Percentiles rank a stretch among this genome's conserved stretches.
These are phyloP conservation scores for Nicotiana otophora DNA, from an alignment of 257 asterid species.

Conservation along the genomic window DNA sequence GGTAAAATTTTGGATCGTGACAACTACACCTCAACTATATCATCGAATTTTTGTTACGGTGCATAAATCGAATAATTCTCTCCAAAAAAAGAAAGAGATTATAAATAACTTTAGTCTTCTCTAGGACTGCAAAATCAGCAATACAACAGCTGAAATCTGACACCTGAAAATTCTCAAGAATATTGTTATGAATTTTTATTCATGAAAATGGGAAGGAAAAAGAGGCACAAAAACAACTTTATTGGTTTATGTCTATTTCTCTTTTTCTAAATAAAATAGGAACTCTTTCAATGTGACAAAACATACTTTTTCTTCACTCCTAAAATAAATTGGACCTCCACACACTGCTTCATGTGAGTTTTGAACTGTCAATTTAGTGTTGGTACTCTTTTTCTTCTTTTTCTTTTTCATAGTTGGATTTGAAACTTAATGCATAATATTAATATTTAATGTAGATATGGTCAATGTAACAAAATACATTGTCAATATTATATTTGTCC, in stretches of 20 bases:
- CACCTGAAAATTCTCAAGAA: neutral
- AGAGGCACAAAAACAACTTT: neutral
- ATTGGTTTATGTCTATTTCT: slow-evolving; percentile 1
- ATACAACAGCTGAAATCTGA: neutral
- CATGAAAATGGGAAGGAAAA: neutral
- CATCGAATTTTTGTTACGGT: too few species aligned
- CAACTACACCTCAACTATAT: too few species aligned
- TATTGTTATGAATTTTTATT: neutral
- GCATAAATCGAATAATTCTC: too few species aligned
- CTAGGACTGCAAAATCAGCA: neutral
- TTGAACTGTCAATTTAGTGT: neutral
- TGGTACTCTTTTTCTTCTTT: neutral
- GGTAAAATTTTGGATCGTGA: too few species aligned
- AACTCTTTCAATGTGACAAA: neutral
- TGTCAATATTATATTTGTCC: too few species aligned
- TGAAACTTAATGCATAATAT: neutral
- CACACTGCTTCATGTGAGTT: slow-evolving; percentile 2
- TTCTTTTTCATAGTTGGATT: neutral
- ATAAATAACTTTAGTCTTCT: too few species aligned
- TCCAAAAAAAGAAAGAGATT: too few species aligned
- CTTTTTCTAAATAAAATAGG: neutral
- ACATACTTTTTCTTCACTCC: slow-evolving; percentile 11
- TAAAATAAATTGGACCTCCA: slow-evolving; percentile 5
- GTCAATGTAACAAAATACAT: too few species aligned
- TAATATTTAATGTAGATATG: neutral